These are phyloP conservation scores for Hymenoscyphus salicellus DNA, from an alignment of 2,329 filamentous ascomycete genomes.

Conservation along the genomic window DNA sequence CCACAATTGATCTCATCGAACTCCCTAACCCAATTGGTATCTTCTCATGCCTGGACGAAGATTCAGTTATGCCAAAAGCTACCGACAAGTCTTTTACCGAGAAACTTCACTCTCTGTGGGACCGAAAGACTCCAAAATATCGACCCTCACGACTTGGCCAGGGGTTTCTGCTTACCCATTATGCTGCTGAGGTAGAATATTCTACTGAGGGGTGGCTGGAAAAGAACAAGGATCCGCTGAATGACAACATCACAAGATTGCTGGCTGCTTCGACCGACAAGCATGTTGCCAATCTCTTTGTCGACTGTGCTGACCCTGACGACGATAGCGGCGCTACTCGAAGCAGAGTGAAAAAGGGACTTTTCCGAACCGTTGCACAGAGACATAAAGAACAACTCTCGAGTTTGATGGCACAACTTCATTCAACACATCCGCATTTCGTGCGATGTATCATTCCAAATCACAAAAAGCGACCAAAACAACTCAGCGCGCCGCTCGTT, in stretches of 20 bases:
- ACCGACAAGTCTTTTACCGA: conserved; percentile 97
- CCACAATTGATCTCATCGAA: conserved; percentile 96
- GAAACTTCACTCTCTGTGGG: conserved; percentile 95
- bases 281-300: conserved; percentile 81
- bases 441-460: conserved; percentile 97
- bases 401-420: conserved; percentile 88
- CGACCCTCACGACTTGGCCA: conserved; percentile 81
- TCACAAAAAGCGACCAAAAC: conserved; percentile 94
- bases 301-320: conserved; percentile 79
- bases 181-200: conserved; percentile 96
- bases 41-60: conserved; percentile 96
- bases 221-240: conserved; percentile 98
- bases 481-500: conserved; percentile 87
- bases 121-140: conserved; percentile 93
- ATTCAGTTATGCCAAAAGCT: conserved; percentile 98
- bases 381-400: conserved; percentile 97
- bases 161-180: conserved; percentile 94
- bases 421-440: conserved; percentile 96
- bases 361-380: conserved; percentile 95
- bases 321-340: conserved; percentile 66
- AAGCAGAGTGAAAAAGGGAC: conserved; percentile 90
- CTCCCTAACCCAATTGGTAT: conserved; percentile 96
- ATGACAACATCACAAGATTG: conserved; percentile 91
- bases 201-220: conserved; percentile 92
- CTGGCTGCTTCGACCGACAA: conserved; percentile 77